phyloP scores from a whole-genome alignment of 2,329 filamentous ascomycete genomes.

The Ophiocordyceps unilateralis region DNA sequence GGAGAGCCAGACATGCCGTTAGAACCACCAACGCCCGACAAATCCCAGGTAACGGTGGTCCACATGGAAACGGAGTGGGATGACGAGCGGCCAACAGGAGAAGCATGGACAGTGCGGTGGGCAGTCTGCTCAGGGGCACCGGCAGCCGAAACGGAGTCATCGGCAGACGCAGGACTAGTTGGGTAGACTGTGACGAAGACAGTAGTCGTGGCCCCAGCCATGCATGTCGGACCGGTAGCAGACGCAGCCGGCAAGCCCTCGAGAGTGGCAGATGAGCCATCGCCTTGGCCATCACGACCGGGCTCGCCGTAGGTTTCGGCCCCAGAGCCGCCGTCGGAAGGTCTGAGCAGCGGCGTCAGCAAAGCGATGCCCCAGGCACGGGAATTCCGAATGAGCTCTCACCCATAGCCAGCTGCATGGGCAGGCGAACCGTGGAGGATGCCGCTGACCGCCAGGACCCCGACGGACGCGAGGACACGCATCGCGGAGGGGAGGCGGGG shows the following conservation, averaged over 20 bases:
- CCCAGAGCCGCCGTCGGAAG: conserved; percentile 3
- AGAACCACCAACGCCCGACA: conserved; percentile 11
- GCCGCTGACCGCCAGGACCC: conserved; percentile 17
- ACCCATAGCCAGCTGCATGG: conserved; percentile 17
- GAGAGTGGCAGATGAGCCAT: conserved; percentile 1
- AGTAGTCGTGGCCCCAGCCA: conserved; percentile 21
- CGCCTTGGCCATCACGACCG: conserved; percentile 1
- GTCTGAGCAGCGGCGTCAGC: conserved; percentile 3
- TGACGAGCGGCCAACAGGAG: conserved; percentile 6
- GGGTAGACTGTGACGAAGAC: conserved; percentile 30
- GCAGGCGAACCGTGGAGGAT: conserved; percentile 14
- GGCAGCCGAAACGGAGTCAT: conserved; percentile 2
- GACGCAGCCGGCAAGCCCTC: conserved; percentile 2
- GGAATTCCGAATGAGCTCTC: conserved; percentile 5
- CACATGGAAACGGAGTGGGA: conserved; percentile 11
- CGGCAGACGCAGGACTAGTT: conserved; percentile 8
- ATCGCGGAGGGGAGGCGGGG: conserved; percentile 13
- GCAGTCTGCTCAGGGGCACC: conserved; percentile 7
- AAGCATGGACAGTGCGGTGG: conserved; percentile 9
- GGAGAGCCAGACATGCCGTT: conserved; percentile 2
- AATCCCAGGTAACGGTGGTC: conserved; percentile 18
- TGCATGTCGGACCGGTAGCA: conserved; percentile 17
- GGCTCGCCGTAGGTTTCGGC: conserved; percentile 2
- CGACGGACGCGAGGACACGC: conserved; percentile 18
- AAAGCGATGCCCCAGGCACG: background rate